Evolutionary conservation across 805 yeast genomes (phyloP).

Genomic region (Sugiyamaella qingdaonensis): DNA sequence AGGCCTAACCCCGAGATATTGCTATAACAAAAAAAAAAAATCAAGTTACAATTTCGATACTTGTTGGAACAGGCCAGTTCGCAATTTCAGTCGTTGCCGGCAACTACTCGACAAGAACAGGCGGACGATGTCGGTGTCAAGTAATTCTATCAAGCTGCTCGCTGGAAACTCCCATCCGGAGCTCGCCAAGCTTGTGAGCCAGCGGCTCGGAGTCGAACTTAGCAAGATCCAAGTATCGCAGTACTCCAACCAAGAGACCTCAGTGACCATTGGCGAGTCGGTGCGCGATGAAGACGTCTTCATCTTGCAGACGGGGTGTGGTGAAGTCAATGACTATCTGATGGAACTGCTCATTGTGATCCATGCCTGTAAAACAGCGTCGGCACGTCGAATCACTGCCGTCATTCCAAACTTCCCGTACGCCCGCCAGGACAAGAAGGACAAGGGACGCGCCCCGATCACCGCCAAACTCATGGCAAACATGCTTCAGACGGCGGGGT

Average conservation of each 20-base stretch:
- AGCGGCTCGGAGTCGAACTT: constrained; percentile 59
- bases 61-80: too few relatives aligned
- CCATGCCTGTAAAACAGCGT: constrained; percentile 93
- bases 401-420: constrained; percentile 95
- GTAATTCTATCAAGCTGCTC: constrained; percentile 53
- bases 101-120: too few relatives aligned
- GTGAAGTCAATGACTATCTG: constrained; percentile 77
- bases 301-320: constrained; percentile 81
- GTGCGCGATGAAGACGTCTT: constrained; percentile 89
- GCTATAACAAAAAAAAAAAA: too few relatives aligned
- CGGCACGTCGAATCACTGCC: constrained; percentile 90
- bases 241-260: constrained; percentile 83
- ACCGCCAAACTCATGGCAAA: constrained; percentile 94
- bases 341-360: constrained; percentile 87
- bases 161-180: constrained; percentile 84
- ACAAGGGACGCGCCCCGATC: constrained; percentile 92
- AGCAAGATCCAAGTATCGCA: constrained; percentile 78
- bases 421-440: constrained; percentile 96
- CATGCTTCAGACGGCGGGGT: constrained; percentile 87
- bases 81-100: too few relatives aligned
- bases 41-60: too few relatives aligned
- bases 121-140: constrained; percentile 11
- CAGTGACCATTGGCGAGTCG: constrained; percentile 82
- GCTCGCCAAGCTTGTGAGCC: constrained; percentile 68
- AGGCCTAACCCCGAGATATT: too few relatives aligned